Evolutionary conservation across 139 green algal genomes (phyloP).

Genomic region (Volvox reticuliferus): DNA sequence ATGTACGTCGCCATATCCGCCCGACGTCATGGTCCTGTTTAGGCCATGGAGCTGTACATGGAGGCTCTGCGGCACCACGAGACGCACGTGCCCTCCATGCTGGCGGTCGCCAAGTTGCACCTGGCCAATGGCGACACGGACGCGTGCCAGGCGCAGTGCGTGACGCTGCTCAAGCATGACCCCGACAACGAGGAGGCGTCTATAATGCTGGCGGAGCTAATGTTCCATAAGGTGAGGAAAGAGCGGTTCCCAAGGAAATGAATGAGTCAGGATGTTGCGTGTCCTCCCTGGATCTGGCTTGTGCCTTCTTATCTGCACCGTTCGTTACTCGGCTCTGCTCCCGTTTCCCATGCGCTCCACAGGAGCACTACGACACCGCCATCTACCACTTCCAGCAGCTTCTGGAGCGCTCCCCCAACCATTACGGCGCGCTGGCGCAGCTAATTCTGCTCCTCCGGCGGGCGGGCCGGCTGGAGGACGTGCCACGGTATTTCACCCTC

Average conservation of each 20-base stretch:
- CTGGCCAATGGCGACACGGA: slow-evolving; percentile 72
- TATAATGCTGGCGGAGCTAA: slow-evolving; percentile 88
- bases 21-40: not conserved
- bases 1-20: not conserved
- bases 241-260: not conserved
- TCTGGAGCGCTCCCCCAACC: slow-evolving; percentile 72
- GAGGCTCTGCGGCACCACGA: slow-evolving; percentile 65
- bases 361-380: slow-evolving; percentile 82
- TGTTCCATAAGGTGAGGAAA: slow-evolving; percentile 73
- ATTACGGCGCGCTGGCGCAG: slow-evolving; percentile 79
- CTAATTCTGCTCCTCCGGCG: slow-evolving; percentile 73
- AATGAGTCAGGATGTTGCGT: too few relatives aligned
- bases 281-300: not conserved
- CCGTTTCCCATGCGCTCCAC: not conserved
- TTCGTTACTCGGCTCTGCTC: too few relatives aligned
- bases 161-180: slow-evolving; percentile 73
- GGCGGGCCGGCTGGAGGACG: slow-evolving; percentile 66
- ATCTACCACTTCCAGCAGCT: slow-evolving; percentile 87
- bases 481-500: slow-evolving; percentile 53
- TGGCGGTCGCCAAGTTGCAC: slow-evolving; percentile 72
- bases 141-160: slow-evolving; percentile 66
- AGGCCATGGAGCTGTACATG: slow-evolving; percentile 70
- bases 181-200: slow-evolving; percentile 79
- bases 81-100: slow-evolving; percentile 60
- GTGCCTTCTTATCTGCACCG: not conserved